phyloP scores from a whole-genome alignment of 1,139 yeast genomes.

The Arxiozyma slooffiae region DNA sequence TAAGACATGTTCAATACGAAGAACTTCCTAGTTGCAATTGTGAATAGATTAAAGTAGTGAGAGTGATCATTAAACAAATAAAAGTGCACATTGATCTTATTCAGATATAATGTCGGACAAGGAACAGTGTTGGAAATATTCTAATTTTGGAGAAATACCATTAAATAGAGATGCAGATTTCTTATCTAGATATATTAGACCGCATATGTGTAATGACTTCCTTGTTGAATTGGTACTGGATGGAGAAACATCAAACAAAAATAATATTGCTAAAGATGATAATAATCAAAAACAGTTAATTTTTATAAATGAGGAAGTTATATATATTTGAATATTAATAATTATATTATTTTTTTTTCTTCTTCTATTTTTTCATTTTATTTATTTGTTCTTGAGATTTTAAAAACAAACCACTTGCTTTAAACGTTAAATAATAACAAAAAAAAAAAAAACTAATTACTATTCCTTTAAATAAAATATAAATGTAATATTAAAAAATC shows the following conservation, averaged over 20 bases:
- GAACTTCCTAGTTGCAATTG: conserved; percentile 23
- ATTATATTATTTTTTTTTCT: too few species aligned
- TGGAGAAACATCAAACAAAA: background rate
- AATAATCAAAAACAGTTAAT: background rate
- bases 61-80: conserved; percentile 13
- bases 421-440: background rate
- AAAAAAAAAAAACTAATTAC: too few species aligned
- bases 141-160: background rate
- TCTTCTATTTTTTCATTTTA: too few species aligned
- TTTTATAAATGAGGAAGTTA: background rate
- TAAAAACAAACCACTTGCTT: background rate
- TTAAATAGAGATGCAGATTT: conserved; percentile 7
- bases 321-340: too few species aligned
- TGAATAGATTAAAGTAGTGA: conserved; percentile 20
- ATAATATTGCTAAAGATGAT: background rate
- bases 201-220: conserved; percentile 12
- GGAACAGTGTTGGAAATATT: conserved; percentile 1
- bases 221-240: background rate
- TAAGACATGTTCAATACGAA: conserved; percentile 23
- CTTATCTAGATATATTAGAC: conserved; percentile 17
- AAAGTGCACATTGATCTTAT: conserved; percentile 19
- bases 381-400: too few species aligned
- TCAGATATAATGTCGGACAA: conserved; percentile 18
- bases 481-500: background rate
- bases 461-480: too few species aligned